phyloP scores from a whole-genome alignment of 164 flowering plant species.

The Echeveria elegans region DNA sequence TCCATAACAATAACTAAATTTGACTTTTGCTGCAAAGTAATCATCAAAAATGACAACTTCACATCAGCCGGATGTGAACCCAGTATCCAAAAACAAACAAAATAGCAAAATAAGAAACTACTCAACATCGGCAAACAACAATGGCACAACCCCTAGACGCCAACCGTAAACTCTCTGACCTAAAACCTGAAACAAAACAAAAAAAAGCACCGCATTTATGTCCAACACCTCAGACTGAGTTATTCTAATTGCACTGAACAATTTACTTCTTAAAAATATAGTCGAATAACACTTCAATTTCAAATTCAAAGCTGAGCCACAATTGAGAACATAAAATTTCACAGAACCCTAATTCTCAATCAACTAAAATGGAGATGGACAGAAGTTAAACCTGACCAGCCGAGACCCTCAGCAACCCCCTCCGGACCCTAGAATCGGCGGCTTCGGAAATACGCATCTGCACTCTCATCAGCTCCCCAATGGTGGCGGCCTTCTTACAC shows the following conservation, averaged over 20 bases:
- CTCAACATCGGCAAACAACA: neutral
- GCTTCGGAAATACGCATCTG: slow-evolving; percentile 85
- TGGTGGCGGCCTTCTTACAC: slow-evolving; percentile 41
- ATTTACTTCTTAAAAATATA: too few species aligned
- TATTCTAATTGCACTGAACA: neutral
- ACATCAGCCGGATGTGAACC: too few species aligned
- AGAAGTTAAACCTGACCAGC: slow-evolving; percentile 59
- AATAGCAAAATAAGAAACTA: neutral
- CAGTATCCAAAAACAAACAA: neutral
- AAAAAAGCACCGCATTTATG: neutral
- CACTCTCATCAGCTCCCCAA: slow-evolving; percentile 73
- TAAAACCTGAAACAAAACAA: neutral
- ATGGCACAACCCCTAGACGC: neutral
- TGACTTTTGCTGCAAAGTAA: neutral
- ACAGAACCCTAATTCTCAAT: neutral
- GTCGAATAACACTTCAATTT: neutral
- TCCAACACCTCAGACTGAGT: neutral
- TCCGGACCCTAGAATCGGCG: slow-evolving; percentile 63
- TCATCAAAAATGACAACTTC: neutral
- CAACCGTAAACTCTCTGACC: neutral
- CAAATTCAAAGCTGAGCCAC: neutral
- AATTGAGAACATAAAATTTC: neutral
- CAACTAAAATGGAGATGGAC: neutral
- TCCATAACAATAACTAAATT: neutral
- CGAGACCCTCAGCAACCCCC: slow-evolving; percentile 71